These are phyloP conservation scores for Mrakia hoshinonis DNA, from an alignment of 768 basidiomycete genomes.

Conservation along the genomic window DNA sequence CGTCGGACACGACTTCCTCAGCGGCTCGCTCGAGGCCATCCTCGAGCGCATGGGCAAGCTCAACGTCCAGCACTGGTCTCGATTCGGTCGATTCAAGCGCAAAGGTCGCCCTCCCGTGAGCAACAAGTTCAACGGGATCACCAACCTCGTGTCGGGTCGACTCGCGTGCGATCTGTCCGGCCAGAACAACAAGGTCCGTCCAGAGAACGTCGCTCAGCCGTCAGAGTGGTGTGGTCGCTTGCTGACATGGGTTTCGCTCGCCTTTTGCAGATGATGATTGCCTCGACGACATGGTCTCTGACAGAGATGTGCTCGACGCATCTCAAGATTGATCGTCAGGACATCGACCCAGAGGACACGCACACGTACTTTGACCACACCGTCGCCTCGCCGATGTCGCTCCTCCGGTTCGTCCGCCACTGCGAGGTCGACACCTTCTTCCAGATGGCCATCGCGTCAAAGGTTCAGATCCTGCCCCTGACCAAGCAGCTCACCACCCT, in stretches of 20 bases:
- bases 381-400: conserved; percentile 60
- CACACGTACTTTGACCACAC: conserved; percentile 79
- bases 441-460: conserved; percentile 90
- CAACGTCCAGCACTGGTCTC: conserved; percentile 87
- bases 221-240: too few species aligned
- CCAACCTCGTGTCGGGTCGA: conserved; percentile 73
- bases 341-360: conserved; percentile 93
- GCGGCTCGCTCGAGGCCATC: conserved; percentile 78
- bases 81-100: conserved; percentile 79
- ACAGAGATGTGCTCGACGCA: conserved; percentile 94
- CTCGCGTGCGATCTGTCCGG: conserved; percentile 86
- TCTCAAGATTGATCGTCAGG: conserved; percentile 74
- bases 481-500: conserved; percentile 90
- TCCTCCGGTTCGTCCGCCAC: conserved; percentile 81
- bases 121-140: conserved; percentile 55
- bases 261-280: conserved; percentile 95
- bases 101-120: conserved; percentile 46
- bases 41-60: conserved; percentile 83
- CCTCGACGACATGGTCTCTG: conserved; percentile 94
- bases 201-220: too few species aligned
- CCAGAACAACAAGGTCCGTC: conserved; percentile 77
- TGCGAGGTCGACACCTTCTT: conserved; percentile 94
- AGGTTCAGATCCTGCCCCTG: conserved; percentile 86
- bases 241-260: too few species aligned
- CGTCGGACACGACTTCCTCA: conserved; percentile 88